These are phyloP conservation scores for Eucalyptus sp. DNA, from an alignment of 345 rosid species.

Conservation along the genomic window DNA sequence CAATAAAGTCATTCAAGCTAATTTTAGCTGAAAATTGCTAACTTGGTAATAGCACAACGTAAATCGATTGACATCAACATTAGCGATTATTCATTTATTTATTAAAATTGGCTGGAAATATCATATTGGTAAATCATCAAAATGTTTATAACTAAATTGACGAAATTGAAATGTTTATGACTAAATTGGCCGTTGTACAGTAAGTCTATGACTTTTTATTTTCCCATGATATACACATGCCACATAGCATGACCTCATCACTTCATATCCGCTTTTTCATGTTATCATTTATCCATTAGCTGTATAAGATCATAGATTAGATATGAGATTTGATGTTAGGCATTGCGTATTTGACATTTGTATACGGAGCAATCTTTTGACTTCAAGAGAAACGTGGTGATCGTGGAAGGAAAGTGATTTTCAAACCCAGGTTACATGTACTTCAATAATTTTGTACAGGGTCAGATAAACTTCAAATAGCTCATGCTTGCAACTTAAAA, in stretches of 20 bases:
- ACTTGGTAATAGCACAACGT: accelerated
- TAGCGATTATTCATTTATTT: not conserved
- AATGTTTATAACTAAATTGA: not conserved
- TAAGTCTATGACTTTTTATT: not conserved
- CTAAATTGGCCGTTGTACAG: accelerated
- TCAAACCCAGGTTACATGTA: not conserved
- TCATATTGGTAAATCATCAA: not conserved
- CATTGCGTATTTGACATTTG: not conserved
- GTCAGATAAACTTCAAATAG: not conserved
- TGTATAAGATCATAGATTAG: not conserved
- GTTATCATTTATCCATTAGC: not conserved
- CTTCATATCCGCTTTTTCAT: not conserved
- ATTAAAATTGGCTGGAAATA: not conserved
- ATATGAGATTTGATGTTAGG: not conserved
- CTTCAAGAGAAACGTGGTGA: not conserved
- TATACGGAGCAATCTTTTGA: not conserved
- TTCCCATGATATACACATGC: not conserved
- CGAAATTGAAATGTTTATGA: accelerated
- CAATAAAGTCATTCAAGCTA: not conserved
- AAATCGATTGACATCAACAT: accelerated
- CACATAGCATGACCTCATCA: not conserved
- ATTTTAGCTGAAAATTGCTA: accelerated
- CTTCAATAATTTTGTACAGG: not conserved
- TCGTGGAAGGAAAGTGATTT: not conserved
- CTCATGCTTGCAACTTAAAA: not conserved